Percentiles rank a stretch among this genome's conserved stretches.
Evolutionary conservation across 768 basidiomycete genomes (phyloP).

Genomic region (Thelephora ganbajun): DNA sequence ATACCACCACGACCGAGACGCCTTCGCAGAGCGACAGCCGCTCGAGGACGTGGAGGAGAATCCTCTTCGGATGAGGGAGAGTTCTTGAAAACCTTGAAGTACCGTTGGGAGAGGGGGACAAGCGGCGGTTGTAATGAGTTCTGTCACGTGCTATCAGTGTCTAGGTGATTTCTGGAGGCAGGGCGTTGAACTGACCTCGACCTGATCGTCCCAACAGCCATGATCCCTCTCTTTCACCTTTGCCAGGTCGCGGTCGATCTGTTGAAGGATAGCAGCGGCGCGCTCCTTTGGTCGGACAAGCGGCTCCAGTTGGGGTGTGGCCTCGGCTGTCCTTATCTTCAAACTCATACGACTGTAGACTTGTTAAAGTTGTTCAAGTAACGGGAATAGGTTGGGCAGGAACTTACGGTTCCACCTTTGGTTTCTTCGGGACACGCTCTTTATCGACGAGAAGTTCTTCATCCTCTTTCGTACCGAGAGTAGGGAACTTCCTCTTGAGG

Average conservation of each 20-base stretch:
- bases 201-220: slow-evolving; percentile 67
- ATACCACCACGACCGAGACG: slow-evolving; percentile 80
- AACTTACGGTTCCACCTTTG: slow-evolving; percentile 20
- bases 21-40: slow-evolving; percentile 44
- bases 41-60: slow-evolving; percentile 16
- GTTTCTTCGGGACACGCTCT: slow-evolving; percentile 47
- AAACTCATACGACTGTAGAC: slow-evolving; percentile 39
- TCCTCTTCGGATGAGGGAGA: slow-evolving; percentile 18
- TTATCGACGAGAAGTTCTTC: slow-evolving; percentile 66
- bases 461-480: slow-evolving; percentile 46
- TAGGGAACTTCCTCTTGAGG: slow-evolving; percentile 63
- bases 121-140: slow-evolving; percentile 58
- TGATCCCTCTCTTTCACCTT: slow-evolving; percentile 57
- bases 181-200: slow-evolving; percentile 44
- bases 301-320: slow-evolving; percentile 31
- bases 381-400: background rate
- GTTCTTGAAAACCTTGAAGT: slow-evolving; percentile 50
- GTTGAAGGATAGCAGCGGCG: slow-evolving; percentile 38
- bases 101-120: slow-evolving; percentile 40
- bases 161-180: too few species aligned
- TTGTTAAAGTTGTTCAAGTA: slow-evolving; percentile 24
- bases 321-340: slow-evolving; percentile 28
- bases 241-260: slow-evolving; percentile 47
- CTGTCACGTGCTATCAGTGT: slow-evolving; percentile 19
- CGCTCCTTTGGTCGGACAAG: slow-evolving; percentile 56